A percentile compares a stretch with the other conserved stretches of the same genome.
Evolutionary conservation across 2,329 filamentous ascomycete genomes (phyloP).

Genomic region (Diaporthe sp.): DNA sequence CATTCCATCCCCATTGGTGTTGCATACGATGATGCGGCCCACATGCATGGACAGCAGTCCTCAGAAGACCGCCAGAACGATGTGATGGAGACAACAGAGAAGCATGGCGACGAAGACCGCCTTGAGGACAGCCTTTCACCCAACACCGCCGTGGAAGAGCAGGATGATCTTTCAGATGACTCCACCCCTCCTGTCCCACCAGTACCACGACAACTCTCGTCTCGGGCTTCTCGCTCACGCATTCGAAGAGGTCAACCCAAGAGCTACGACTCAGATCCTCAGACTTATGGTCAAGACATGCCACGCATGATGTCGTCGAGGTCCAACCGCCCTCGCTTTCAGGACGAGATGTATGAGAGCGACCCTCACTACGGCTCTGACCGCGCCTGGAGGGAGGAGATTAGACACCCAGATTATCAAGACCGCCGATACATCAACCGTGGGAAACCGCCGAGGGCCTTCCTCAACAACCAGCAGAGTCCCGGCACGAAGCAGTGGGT

Average conservation of each 20-base stretch:
- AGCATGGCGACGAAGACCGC: conserved; percentile 22
- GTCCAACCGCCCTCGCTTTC: conserved; percentile 28
- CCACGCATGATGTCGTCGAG: conserved; percentile 16
- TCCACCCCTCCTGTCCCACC: conserved; percentile 27
- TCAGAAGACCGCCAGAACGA: conserved; percentile 17
- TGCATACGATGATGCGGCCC: conserved; percentile 10
- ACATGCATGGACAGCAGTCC: neutral
- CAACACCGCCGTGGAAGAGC: conserved; percentile 18
- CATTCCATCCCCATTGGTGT: conserved; percentile 17
- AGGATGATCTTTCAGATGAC: conserved; percentile 34
- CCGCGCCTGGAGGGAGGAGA: conserved; percentile 36
- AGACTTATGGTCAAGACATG: conserved; percentile 27
- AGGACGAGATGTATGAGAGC: conserved; percentile 21
- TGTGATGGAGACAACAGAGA: conserved; percentile 4
- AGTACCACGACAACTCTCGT: conserved; percentile 16
- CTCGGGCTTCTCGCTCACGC: conserved; percentile 27
- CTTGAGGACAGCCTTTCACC: conserved; percentile 21
- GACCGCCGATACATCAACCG: conserved; percentile 30
- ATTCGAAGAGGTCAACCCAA: conserved; percentile 10
- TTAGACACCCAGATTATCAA: conserved; percentile 30
- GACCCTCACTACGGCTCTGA: conserved; percentile 32
- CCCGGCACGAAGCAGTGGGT: conserved; percentile 25
- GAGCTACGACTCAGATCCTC: conserved; percentile 31
- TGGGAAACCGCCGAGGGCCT: conserved; percentile 29
- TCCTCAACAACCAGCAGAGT: conserved; percentile 32